Evolutionary conservation across 164 flowering plant genomes (phyloP), one percentile per base, ranked within the genome.

Genomic region (Hamamelis virginiana): DNA sequence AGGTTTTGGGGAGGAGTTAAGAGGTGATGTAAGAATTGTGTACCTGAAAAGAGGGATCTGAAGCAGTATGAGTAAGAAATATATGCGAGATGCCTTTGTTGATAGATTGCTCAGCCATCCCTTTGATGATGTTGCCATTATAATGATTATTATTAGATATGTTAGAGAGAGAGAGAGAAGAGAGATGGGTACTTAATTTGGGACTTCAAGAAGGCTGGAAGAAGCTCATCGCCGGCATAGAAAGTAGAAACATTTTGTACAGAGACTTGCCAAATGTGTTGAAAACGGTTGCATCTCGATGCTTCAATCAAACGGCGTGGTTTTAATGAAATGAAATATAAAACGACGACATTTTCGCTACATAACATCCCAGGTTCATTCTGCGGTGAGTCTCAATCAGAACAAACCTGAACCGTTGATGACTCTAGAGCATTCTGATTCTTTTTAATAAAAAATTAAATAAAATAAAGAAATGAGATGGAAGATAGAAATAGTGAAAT

Each of bases 31-130:
- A 15, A 22, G 11, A 8, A 19, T 59, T 9, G 9, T 22, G 51
- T 65, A 83, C 87, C 84, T 83, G 79, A 83, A 83, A 62, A 83
- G 83, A 47, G 87, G 87, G 72, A 83, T 67, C 76, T 83, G 87
- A 53, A 83, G 81, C 44, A 83, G 59, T 72, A 83, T 83, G 22
- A 83, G 78, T 66, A 81, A 52, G 69, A 83, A 83, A 58, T 73
- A 83, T n/a, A 83, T 26, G 51, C 78, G 83, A 51, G 80, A 64
- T 23, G 84, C 74, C 5, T 72, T 72, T 11, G 78, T 60, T 1
- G 79, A 21, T 4, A 81, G 26, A 45, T 70, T 75, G 69, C 74
- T 76, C 48, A 74, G n/a, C 83, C 75, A 75, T 55, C 80, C 72
- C 74, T 56, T 78, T 48, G 76, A 43, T 21, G 72, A 10, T 1